Evolutionary conservation across 495 filamentous ascomycete genomes (phyloP), one percentile per base, ranked within the genome.

Genomic region (Aspergillus cavernicola): DNA sequence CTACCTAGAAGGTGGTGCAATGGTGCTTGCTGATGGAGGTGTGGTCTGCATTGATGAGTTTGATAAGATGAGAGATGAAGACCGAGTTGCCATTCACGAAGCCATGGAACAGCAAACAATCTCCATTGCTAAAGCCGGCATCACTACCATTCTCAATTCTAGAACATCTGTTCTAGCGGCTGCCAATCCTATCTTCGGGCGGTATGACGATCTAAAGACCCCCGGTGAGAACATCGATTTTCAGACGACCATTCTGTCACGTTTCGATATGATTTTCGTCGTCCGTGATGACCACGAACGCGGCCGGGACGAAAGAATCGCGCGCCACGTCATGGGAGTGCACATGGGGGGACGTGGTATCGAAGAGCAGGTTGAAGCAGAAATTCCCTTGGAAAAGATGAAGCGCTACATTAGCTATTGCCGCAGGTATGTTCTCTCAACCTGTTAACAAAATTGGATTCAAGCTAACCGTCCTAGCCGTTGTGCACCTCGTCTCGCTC

Each of bases 71-170:
- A 82, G 95, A 52, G 95, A 99, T 68, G 95, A 99, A 69, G 95
- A 99, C 59, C 83, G 95, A 57, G 95, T 99, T 18, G 95, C 95
- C 8, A 99, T 99, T 68, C 95, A 99, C 78, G 95, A 99, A 80
- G 95, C 95, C 52, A 99, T 99, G 95, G 95, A 99, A 64, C 95
- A 99, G 71, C 95, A 99, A 70, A 99, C 95, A 6, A 99, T 99
- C 52, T 99, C 95, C 9, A 97, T 99, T 62, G 95, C 95, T 57
- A 99, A 99, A 71, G 95, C 95, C 4, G 95, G 95, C 63, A 97
- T 99, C 62, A 99, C 95, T 13, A 99, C 95, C 1, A 97, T 99
- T 55, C 80, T 99, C 20, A 99, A 99, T 66, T 91, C 95, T 2
- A 78, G 95, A 48, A 97, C 95, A 1, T 95, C 89, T 2, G 95